Evolutionary conservation across 441 rosid genomes (phyloP), one percentile per base, ranked within the genome.

Genomic region (Jatropha multifida): DNA sequence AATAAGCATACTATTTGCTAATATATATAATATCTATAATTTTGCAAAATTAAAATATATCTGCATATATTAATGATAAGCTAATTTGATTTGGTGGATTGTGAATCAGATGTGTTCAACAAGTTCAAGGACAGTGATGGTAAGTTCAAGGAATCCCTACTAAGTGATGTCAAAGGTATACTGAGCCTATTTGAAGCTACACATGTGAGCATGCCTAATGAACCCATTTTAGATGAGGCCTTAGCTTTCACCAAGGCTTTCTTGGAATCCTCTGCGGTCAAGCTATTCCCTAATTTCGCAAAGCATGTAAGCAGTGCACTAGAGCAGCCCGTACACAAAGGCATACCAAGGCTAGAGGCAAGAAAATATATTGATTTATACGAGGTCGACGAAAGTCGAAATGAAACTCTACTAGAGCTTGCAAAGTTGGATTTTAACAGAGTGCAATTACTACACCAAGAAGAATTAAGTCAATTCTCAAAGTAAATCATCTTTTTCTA

Each of bases 351-450:
- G 63, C 65, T 83, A 12, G 72, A 75, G 42, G 80, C 86, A 1
- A 68, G 72, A 63, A 67, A 64, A n/a, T 77, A 71, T 68, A 79
- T 86, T 17, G 60, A 74, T 2, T 81, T 81, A n/a, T 82, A 84
- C 18, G 78, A 78, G 44, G 70, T 49, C 15, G 85, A 81, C 17
- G 82, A 81, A 59, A 54, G 42, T 51, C 79, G 38, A 56, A 62
- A 82, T 61, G 72, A 78, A 63, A 72, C 42, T 10, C 52, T 87
- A 0, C 80, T 86, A 68, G 70, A 72, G 55, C 74, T 86, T 44
- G 83, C 91, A 0, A 88, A 82, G 79, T 58, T 83, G 44, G 83
- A 80, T 77, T 85, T 76, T 68, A 81, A 80, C 48, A 51, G 63
- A 4, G 73, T 84, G 40, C 88, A 75, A 64, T n/a, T 72, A 7